A percentile compares a stretch with the other conserved stretches of the same genome.
Conservation (phyloP, 768 basidiomycete genomes). For the Amanita thiersii region DNA sequence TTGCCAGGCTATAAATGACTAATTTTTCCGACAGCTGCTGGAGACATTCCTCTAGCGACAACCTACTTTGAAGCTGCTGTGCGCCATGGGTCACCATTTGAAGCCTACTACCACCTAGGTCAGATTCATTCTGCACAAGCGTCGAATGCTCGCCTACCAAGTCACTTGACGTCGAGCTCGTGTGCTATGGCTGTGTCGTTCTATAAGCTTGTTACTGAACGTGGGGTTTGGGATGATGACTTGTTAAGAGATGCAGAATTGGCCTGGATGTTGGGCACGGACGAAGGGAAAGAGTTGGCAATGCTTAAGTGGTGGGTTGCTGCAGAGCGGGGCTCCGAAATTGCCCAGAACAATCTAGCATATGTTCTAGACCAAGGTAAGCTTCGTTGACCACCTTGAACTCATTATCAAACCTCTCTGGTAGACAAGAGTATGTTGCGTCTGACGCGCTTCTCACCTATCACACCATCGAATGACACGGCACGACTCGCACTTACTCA, state of each 20-base stretch:
- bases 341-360: constrained; percentile 93
- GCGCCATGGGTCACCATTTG: constrained; percentile 83
- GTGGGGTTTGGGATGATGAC: constrained; percentile 83
- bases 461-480: constrained; percentile 72
- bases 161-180: constrained; percentile 53
- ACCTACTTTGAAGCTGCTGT: constrained; percentile 81
- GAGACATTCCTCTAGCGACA: constrained; percentile 59
- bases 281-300: constrained; percentile 71
- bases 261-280: constrained; percentile 62
- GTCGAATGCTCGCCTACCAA: constrained; percentile 30
- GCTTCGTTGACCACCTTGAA: constrained; percentile 11
- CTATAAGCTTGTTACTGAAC: constrained; percentile 87
- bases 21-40: constrained; percentile 38
- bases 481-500: constrained; percentile 81
- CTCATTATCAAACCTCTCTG: constrained; percentile 1
- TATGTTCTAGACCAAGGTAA: constrained; percentile 87
- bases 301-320: constrained; percentile 94
- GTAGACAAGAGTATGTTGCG: constrained; percentile 66
- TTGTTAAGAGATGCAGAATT: constrained; percentile 74
- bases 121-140: constrained; percentile 65
- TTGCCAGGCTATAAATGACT: constrained; percentile 26
- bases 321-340: constrained; percentile 86
- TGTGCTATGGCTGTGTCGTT: constrained; percentile 90
- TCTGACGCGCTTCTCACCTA: constrained; percentile 58
- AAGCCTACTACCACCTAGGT: constrained; percentile 91